These are phyloP conservation scores for Oryza officinalis DNA, from an alignment of 176 grass and related monocot species.

Conservation along the genomic window DNA sequence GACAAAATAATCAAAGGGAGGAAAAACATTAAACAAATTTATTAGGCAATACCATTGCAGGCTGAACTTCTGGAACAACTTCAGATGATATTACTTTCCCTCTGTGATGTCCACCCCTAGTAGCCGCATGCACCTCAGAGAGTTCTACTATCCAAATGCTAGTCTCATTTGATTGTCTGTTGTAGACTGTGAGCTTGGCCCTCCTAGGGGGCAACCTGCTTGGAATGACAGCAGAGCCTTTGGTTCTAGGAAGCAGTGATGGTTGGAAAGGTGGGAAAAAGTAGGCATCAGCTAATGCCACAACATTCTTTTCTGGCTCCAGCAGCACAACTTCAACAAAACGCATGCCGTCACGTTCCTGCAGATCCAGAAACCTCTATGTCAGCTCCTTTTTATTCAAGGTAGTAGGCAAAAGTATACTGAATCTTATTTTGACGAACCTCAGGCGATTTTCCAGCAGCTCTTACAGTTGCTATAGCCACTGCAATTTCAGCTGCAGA, in stretches of 20 bases:
- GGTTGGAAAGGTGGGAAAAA: conserved; percentile 99
- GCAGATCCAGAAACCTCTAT: conserved; percentile 19
- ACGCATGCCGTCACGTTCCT: conserved; percentile 97
- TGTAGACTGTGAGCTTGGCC: conserved; percentile 90
- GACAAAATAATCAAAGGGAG: conserved; percentile 3
- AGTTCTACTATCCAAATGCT: conserved; percentile 95
- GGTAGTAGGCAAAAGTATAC: not conserved
- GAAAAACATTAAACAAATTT: conserved; percentile 21
- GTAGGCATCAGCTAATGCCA: conserved; percentile 96
- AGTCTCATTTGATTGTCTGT: conserved; percentile 94
- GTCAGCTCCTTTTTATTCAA: conserved; percentile 15
- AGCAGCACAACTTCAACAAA: conserved; percentile 96
- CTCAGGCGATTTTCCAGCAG: conserved; percentile 96
- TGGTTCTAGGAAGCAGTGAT: conserved; percentile 85
- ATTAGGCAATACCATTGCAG: conserved; percentile 76
- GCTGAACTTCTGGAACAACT: conserved; percentile 93
- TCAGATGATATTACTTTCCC: conserved; percentile 83
- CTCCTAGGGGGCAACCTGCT: conserved; percentile 88
- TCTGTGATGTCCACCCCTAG: conserved; percentile 97
- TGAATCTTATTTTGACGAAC: conserved; percentile 34
- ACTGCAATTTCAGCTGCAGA: conserved; percentile 99
- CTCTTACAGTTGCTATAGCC: conserved; percentile 93
- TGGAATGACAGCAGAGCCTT: conserved; percentile 91
- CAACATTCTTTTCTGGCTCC: conserved; percentile 95
- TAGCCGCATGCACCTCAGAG: conserved; percentile 95